Conservation (phyloP, 805 yeast genomes). For the Ogataea zsoltii region DNA sequence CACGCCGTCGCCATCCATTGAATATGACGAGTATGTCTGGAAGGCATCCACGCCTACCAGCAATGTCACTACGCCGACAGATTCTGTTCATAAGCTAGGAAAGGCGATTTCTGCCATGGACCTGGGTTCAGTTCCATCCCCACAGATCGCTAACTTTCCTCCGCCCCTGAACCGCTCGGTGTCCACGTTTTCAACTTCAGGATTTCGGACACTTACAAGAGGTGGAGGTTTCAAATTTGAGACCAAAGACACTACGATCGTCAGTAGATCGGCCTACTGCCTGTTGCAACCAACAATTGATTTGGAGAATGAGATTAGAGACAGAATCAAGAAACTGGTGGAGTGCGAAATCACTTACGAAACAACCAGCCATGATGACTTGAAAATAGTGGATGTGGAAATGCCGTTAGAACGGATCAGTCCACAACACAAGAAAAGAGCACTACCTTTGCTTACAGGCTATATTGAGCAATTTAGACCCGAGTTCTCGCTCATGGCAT, state of each 20-base stretch:
- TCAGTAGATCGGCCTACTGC: conserved; percentile 16
- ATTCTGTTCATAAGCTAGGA: conserved; percentile 10
- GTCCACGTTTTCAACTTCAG: conserved; percentile 9
- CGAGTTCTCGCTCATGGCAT: conserved; percentile 51
- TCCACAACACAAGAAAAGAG: neutral
- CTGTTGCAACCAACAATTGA: conserved; percentile 4
- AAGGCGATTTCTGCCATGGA: conserved; percentile 12
- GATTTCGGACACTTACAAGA: conserved; percentile 4
- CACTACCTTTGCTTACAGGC: conserved; percentile 32
- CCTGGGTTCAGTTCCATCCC: neutral
- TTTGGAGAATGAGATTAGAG: conserved; percentile 7
- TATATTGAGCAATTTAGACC: conserved; percentile 53
- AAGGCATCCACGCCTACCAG: conserved; percentile 12
- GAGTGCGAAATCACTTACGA: conserved; percentile 9
- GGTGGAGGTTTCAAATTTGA: conserved; percentile 3
- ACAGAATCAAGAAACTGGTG: conserved; percentile 18
- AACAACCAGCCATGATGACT: neutral
- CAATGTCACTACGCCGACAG: conserved; percentile 8
- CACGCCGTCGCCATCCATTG: conserved; percentile 31
- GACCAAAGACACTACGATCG: conserved; percentile 10
- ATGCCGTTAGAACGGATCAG: neutral
- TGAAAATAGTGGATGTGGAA: conserved; percentile 4
- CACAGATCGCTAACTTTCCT: neutral
- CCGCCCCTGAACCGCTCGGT: conserved; percentile 7
- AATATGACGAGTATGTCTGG: conserved; percentile 34